Conservation (phyloP, 1,284 basidiomycete species). For the Trichosporon asahii region DNA sequence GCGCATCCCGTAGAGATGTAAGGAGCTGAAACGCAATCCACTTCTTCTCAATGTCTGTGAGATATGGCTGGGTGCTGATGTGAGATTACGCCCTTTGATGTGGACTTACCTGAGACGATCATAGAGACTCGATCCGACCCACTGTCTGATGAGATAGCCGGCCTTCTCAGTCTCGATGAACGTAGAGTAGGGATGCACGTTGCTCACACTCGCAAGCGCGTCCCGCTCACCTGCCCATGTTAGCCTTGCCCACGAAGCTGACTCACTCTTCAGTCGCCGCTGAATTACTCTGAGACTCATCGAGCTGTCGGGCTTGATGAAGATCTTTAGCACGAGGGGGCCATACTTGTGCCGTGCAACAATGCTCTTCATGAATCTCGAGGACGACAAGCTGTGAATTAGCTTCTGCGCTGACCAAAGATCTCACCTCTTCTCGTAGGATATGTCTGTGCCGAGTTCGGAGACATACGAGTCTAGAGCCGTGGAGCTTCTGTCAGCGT, state of each 20-base stretch:
- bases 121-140: constrained; percentile 91
- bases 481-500: constrained; percentile 52
- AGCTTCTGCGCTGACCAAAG: constrained; percentile 35
- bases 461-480: constrained; percentile 84
- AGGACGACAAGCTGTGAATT: constrained; percentile 60
- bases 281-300: constrained; percentile 66
- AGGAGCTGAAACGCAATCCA: constrained; percentile 97
- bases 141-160: constrained; percentile 91
- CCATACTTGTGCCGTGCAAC: constrained; percentile 69
- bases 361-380: constrained; percentile 91
- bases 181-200: constrained; percentile 84
- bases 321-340: constrained; percentile 72
- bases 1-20: constrained; percentile 75
- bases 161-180: constrained; percentile 95
- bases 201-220: constrained; percentile 74
- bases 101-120: constrained; percentile 90
- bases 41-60: constrained; percentile 88
- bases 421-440: constrained; percentile 84
- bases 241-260: constrained; percentile 6
- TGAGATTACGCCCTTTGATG: not conserved
- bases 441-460: constrained; percentile 77
- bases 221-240: constrained; percentile 69
- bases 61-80: constrained; percentile 85
- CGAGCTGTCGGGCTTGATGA: constrained; percentile 73
- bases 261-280: constrained; percentile 65